Evolutionary conservation across 2,329 filamentous ascomycete species (phyloP).

Genomic region (Penicillium capsulatum): DNA sequence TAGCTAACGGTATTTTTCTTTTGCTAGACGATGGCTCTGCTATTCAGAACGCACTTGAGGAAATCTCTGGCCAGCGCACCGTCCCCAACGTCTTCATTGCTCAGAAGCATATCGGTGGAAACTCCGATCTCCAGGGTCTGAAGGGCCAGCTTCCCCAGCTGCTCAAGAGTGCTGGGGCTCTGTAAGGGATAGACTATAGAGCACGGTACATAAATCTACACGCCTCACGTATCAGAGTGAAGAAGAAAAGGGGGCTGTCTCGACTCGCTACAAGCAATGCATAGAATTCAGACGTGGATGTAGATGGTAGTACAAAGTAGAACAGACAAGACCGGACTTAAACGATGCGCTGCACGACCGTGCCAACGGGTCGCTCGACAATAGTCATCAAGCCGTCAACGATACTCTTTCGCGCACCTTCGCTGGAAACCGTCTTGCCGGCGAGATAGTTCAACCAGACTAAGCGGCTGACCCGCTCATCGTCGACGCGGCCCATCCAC

Average conservation of each 20-base stretch:
- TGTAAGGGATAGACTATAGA: too few relatives aligned
- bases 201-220: too few relatives aligned
- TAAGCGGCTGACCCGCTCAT: slow-evolving; percentile 74
- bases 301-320: too few relatives aligned
- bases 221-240: too few relatives aligned
- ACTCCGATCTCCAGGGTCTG: slow-evolving; percentile 76
- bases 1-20: too few relatives aligned
- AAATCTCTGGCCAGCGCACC: slow-evolving; percentile 77
- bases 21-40: slow-evolving; percentile 78
- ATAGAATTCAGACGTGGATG: too few relatives aligned
- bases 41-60: slow-evolving; percentile 76
- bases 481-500: slow-evolving; percentile 66
- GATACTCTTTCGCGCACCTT: slow-evolving; percentile 73
- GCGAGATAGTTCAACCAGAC: slow-evolving; percentile 89
- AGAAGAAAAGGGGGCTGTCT: too few relatives aligned
- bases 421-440: slow-evolving; percentile 81
- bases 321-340: slow-evolving; percentile 11
- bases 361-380: slow-evolving; percentile 82
- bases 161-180: slow-evolving; percentile 60
- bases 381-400: slow-evolving; percentile 84
- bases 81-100: slow-evolving; percentile 96
- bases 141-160: slow-evolving; percentile 61
- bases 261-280: too few relatives aligned
- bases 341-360: slow-evolving; percentile 71
- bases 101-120: slow-evolving; percentile 90